phyloP scores from a whole-genome alignment of 1,284 basidiomycete genomes.

The Cryptococcus maquisensis region DNA sequence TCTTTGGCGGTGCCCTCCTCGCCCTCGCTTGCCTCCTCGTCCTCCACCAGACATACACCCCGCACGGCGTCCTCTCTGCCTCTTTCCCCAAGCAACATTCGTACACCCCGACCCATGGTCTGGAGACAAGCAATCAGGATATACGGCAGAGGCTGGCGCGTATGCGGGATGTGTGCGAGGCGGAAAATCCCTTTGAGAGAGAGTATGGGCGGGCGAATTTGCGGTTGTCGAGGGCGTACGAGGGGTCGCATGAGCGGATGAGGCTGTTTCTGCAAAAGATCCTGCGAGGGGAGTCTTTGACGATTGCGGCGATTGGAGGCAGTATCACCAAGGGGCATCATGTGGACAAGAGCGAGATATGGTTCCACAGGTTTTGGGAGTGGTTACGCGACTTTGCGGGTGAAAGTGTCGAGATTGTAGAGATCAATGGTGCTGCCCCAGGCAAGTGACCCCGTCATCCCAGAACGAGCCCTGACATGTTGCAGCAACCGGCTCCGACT shows the following conservation, averaged over 20 bases:
- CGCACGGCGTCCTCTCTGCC: constrained; percentile 3
- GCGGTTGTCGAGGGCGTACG: constrained; percentile 36
- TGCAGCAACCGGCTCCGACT: constrained; percentile 44
- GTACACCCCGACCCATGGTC: neutral
- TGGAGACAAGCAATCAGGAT: constrained; percentile 8
- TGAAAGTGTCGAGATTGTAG: constrained; percentile 16
- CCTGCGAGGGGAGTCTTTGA: constrained; percentile 37
- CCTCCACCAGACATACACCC: constrained; percentile 9
- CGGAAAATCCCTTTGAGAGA: constrained; percentile 26
- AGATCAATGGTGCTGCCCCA: constrained; percentile 43
- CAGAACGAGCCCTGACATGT: no score
- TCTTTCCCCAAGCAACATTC: neutral
- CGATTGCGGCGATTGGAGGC: constrained; percentile 40
- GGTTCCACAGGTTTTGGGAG: constrained; percentile 35
- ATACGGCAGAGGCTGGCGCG: constrained; percentile 14
- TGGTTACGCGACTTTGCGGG: constrained; percentile 36
- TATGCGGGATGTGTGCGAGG: constrained; percentile 19
- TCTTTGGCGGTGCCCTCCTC: constrained; percentile 9
- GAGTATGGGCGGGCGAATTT: constrained; percentile 41
- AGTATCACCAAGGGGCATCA: constrained; percentile 46
- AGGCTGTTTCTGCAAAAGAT: constrained; percentile 35
- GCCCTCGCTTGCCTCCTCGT: constrained; percentile 10
- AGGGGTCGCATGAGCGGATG: constrained; percentile 34
- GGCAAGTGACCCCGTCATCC: constrained; percentile 30
- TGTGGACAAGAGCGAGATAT: constrained; percentile 33